Evolutionary conservation across 1,139 yeast species (phyloP).

Genomic region (Scheffersomyces quercinus): DNA sequence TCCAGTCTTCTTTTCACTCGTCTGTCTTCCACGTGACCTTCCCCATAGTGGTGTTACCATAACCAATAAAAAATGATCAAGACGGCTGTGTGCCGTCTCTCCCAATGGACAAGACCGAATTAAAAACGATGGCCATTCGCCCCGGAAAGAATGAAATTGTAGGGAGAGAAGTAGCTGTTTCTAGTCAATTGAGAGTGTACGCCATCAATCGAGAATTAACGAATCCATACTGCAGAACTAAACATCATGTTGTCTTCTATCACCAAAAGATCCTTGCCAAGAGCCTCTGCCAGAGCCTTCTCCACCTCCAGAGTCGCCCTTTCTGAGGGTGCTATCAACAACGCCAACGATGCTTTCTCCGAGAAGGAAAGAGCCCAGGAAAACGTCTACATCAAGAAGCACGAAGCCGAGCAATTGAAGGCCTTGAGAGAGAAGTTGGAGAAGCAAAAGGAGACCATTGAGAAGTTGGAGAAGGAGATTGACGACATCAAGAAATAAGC

Average conservation of each 20-base stretch:
- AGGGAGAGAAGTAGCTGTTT: no score
- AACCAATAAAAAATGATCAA: conserved; percentile 1
- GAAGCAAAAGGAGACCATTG: conserved; percentile 46
- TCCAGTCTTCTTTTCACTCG: no score
- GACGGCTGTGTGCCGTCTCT: neutral
- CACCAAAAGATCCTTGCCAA: conserved; percentile 27
- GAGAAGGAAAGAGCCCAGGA: conserved; percentile 51
- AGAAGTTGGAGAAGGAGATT: conserved; percentile 43
- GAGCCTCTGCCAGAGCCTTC: conserved; percentile 36
- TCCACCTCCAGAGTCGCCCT: conserved; percentile 37
- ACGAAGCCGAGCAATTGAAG: conserved; percentile 51
- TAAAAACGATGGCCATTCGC: neutral
- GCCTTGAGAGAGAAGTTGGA: conserved; percentile 47
- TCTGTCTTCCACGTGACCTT: neutral
- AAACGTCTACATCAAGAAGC: conserved; percentile 44
- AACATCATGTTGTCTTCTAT: conserved; percentile 37
- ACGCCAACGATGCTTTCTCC: conserved; percentile 33
- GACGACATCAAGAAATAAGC: conserved; percentile 36
- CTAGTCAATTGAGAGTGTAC: no score
- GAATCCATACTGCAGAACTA: no score
- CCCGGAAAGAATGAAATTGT: neutral
- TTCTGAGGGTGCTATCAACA: conserved; percentile 26
- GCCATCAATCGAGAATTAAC: conserved; percentile 4
- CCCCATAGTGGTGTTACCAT: neutral
- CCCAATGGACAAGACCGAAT: no score